These are phyloP conservation scores for Nigrospora sphaerica DNA, from an alignment of 2,329 filamentous ascomycete genomes.

Conservation along the genomic window DNA sequence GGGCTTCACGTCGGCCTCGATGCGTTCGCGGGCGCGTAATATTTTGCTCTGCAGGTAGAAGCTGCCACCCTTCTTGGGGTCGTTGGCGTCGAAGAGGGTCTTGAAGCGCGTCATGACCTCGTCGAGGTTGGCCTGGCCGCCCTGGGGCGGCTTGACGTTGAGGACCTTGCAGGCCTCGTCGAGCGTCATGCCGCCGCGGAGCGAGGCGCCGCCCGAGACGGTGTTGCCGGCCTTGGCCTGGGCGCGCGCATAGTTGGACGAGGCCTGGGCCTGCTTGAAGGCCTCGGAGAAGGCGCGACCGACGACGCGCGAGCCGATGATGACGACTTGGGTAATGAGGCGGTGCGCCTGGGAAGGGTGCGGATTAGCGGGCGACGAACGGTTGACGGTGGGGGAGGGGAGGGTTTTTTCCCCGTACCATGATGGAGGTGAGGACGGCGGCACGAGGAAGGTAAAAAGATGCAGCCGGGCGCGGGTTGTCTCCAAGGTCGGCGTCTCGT, in stretches of 20 bases:
- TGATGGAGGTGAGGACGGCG: too few relatives aligned
- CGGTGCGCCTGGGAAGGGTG: slow-evolving; percentile 68
- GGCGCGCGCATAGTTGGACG: slow-evolving; percentile 72
- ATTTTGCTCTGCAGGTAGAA: slow-evolving; percentile 99
- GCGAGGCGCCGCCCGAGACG: slow-evolving; percentile 24
- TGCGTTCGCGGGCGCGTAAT: slow-evolving; percentile 79
- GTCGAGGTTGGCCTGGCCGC: slow-evolving; percentile 70
- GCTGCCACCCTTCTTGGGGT: slow-evolving; percentile 90
- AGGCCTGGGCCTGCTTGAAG: slow-evolving; percentile 89
- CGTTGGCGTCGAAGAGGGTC: slow-evolving; percentile 87
- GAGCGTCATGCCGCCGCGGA: slow-evolving; percentile 73
- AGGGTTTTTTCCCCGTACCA: too few relatives aligned
- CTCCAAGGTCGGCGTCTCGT: too few relatives aligned
- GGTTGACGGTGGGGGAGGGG: too few relatives aligned
- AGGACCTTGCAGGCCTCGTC: slow-evolving; percentile 97
- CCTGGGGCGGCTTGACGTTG: slow-evolving; percentile 83
- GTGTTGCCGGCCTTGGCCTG: slow-evolving; percentile 48
- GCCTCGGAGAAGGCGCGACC: slow-evolving; percentile 90
- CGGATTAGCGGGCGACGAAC: too few relatives aligned
- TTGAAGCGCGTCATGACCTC: slow-evolving; percentile 84
- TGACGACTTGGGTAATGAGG: slow-evolving; percentile 86
- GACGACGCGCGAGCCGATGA: slow-evolving; percentile 86
- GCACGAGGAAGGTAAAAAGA: too few relatives aligned
- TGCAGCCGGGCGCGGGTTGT: too few relatives aligned
- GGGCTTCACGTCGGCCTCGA: slow-evolving; percentile 78